A percentile compares a stretch with the other conserved stretches of the same genome.
Evolutionary conservation across 129 eudicot genomes (phyloP).

Genomic region (Calendula officinalis): DNA sequence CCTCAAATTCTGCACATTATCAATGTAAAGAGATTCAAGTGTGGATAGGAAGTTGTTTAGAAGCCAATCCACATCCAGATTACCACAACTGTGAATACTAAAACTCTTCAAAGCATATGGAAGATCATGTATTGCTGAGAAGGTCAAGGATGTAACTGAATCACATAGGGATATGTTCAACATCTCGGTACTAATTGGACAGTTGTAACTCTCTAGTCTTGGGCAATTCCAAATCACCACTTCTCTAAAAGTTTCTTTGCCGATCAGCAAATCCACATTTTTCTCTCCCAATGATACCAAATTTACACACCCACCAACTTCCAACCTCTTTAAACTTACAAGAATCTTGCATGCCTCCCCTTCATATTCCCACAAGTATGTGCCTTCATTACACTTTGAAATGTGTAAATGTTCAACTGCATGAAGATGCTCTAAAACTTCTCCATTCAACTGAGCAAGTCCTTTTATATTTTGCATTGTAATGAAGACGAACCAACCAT

Average conservation of each 20-base stretch:
- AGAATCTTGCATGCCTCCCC: neutral
- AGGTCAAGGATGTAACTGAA: constrained; percentile 8
- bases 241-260: neutral
- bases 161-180: neutral
- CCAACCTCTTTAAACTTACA: neutral
- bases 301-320: neutral
- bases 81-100: no score
- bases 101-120: constrained; percentile 2
- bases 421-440: neutral
- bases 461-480: no score
- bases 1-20: no score
- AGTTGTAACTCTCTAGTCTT: neutral
- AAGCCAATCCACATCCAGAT: no score
- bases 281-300: constrained; percentile 10
- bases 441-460: neutral
- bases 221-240: neutral
- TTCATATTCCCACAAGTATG: neutral
- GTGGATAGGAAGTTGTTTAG: no score
- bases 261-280: neutral
- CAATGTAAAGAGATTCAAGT: no score
- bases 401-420: neutral
- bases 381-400: neutral
- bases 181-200: constrained; percentile 2
- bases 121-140: neutral
- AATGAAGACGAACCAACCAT: constrained; percentile 18